Base-by-base conservation (phyloP, 2,329 filamentous ascomycete species). In the Colletotrichum noveboracense region DNA sequence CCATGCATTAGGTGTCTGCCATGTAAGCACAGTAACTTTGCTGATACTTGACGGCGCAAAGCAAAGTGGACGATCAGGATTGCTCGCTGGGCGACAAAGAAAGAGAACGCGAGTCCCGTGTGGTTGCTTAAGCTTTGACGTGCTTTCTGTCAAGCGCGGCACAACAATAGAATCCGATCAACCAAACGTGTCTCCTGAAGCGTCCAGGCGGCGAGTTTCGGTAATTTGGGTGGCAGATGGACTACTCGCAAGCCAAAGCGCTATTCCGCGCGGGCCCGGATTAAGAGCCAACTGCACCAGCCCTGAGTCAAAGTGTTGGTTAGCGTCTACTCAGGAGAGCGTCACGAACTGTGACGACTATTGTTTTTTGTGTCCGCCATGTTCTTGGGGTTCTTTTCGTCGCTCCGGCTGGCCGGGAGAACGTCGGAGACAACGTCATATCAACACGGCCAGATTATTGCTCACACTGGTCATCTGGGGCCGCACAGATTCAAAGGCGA, bases 91-190 rank as follows among this genome's bases (percentile, higher is more conserved):
- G 28, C 64, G 36, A 76, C 64, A 32, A 69, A 65, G 66, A 71
- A 74, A 60, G 66, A 61, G 32, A 56, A 61, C 7, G 10, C 21
- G 55, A 52, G 70, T 61, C 56, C 62, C 43, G 65, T 69, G 66
- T 70, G 67, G 74, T 32, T 65, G 28, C 10, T 58, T 38, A 48
- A 56, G 74, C 74, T 74, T 76, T 65, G 74, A 76, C 70, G 18
- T 58, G 13, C n/a, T 48, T 28, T 69, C 55, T 65, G 64, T 69
- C 55, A 43, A 76, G 56, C 64, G 62, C 43, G 56, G 70, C 64
- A 60, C 58, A 58, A 28, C 26, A 66, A 43, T 28, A 73, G 48
- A 60, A 48, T 18, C 18, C n/a, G 58, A 73, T 69, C 56, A 36
- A n/a, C 26, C 34, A 36, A 43, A 64, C 21, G 32, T 48, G 43